Base-by-base conservation (phyloP, 73 alveolate genomes). In the Durusdinium trenchii region DNA sequence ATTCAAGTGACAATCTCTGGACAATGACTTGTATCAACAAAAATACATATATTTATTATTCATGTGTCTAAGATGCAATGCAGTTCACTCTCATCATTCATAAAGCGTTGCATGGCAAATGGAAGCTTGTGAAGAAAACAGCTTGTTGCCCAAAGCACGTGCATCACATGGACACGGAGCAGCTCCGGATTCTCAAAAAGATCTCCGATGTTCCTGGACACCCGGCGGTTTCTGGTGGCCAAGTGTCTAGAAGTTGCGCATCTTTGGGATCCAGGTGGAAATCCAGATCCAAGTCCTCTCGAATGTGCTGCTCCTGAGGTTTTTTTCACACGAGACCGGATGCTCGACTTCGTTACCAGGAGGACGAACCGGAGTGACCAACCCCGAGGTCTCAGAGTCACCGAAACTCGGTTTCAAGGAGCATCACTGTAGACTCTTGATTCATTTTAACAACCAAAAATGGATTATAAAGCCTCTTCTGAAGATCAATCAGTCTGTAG, bases 241-340 rank as follows among this genome's bases (percentile, higher is more conserved):
- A 81, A 81, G 91, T 30, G 6, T 48, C 95, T 54, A 85, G 38
- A 57, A 93, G 92, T 92, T 71, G 60, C 46, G 45, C 91, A 75
- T 94, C 99, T 32, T 57, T 54, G 43, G 62, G 46, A 26, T 64
- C 40, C 60, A 94, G 73, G 42, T 30, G 82, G 84, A 94, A 94
- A 67, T 45, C 54, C 60, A 94, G 83, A 60, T 94, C 94, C 93
- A 94, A 50, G 83, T 94, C 93, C 50, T 94, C 99, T 0, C 99
- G 99, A 51, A 94, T 94, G 83, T 94, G 99, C 51, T 94, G 64
- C 62, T 51, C 99, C 64, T 78, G 9, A n/a, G 50, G 6, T 64
- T 9, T 64, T 23, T 64, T 6, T 57, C n/a, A 1, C 7, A 23
- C 30, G n/a, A 60, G n/a, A 23, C 73, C 73, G 30, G 30, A 0